A percentile compares a stretch with the other conserved stretches of the same genome.
These are phyloP conservation scores for Syzygium oleosum DNA, from an alignment of 345 rosid genomes.

Conservation along the genomic window DNA sequence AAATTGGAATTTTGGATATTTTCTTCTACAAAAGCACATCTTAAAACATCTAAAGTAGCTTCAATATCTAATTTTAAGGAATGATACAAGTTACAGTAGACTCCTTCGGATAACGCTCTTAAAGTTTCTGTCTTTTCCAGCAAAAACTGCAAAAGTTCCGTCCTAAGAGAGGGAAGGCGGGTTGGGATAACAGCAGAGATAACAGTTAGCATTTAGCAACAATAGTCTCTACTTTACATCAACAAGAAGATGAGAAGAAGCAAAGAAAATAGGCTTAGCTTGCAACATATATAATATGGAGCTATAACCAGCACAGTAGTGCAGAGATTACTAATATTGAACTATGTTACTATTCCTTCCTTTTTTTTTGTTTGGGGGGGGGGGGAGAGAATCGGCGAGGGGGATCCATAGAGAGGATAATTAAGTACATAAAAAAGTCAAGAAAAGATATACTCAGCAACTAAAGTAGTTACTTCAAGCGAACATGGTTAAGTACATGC, in stretches of 20 bases:
- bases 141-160: slow-evolving; percentile 71
- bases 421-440: not conserved
- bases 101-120: slow-evolving; percentile 23
- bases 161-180: slow-evolving; percentile 71
- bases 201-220: not conserved
- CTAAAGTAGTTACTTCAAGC: not conserved
- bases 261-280: not conserved
- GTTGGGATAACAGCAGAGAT: slow-evolving; percentile 5
- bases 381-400: too few relatives aligned
- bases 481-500: not conserved
- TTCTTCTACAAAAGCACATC: slow-evolving; percentile 60
- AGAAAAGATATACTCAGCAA: not conserved
- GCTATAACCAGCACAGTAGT: not conserved
- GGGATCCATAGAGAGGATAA: not conserved
- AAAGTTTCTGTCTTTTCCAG: slow-evolving; percentile 60
- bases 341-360: not conserved
- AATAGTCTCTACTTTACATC: not conserved
- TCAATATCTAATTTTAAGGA: slow-evolving; percentile 82
- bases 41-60: slow-evolving; percentile 85
- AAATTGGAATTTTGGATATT: slow-evolving; percentile 19
- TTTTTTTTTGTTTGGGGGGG: not conserved
- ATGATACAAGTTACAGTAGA: slow-evolving; percentile 63
- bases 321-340: not conserved
- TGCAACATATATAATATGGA: not conserved
- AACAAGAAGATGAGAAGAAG: not conserved